These are phyloP conservation scores for Sonneratia caseolaris DNA, from an alignment of 345 rosid genomes.

Conservation along the genomic window DNA sequence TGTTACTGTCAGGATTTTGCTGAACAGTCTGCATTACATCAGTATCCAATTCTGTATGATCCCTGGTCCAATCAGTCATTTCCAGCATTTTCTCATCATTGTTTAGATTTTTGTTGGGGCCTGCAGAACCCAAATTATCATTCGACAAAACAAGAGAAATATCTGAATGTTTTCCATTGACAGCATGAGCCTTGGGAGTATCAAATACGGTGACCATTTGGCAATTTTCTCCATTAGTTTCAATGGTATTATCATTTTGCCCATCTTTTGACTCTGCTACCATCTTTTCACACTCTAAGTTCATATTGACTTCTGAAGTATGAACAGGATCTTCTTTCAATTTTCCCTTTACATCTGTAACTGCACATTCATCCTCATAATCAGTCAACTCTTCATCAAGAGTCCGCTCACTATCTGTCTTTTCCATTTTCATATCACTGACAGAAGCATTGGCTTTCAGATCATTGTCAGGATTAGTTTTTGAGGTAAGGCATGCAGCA, in stretches of 20 bases:
- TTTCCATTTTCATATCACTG: constrained; percentile 22
- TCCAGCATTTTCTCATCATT: constrained; percentile 4
- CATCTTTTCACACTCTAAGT: constrained; percentile 16
- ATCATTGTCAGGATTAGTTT: constrained; percentile 26
- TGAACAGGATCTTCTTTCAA: constrained; percentile 14
- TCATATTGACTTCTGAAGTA: constrained; percentile 21
- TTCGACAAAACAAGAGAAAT: constrained; percentile 6
- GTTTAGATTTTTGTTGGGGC: background rate
- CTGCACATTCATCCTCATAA: constrained; percentile 13
- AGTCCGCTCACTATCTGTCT: constrained; percentile 15
- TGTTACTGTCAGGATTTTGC: constrained; percentile 8
- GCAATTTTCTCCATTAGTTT: constrained; percentile 17
- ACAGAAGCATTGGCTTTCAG: constrained; percentile 27
- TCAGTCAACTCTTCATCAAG: constrained; percentile 18
- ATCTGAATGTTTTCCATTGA: constrained; percentile 20
- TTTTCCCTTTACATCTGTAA: constrained; percentile 18
- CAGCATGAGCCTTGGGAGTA: constrained; percentile 17
- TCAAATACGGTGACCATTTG: background rate
- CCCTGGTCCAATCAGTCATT: background rate
- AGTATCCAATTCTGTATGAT: constrained; percentile 4
- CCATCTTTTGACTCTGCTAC: constrained; percentile 13
- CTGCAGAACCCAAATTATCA: constrained; percentile 14
- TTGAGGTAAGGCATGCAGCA: constrained; percentile 16
- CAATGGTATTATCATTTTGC: constrained; percentile 15
- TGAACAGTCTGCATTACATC: constrained; percentile 8